phyloP scores from a whole-genome alignment of 345 rosid species.

The Linum usitatissimum region DNA sequence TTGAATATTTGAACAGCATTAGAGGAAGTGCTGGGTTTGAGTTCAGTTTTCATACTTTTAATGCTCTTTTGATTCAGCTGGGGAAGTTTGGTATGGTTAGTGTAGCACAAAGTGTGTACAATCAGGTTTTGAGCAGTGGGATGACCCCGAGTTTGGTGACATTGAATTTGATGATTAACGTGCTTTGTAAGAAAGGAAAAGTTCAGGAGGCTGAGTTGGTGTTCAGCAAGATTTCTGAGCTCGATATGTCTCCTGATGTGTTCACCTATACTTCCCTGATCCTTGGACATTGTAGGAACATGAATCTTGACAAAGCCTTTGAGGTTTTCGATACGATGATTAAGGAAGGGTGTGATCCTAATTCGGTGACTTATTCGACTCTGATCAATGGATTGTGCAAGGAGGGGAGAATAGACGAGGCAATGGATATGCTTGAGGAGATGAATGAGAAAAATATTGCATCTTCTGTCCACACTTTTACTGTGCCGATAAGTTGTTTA shows the following conservation, averaged over 20 bases:
- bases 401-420: constrained; percentile 41
- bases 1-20: constrained; percentile 32
- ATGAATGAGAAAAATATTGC: constrained; percentile 40
- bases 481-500: constrained; percentile 38
- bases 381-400: constrained; percentile 49
- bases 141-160: constrained; percentile 48
- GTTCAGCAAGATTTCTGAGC: constrained; percentile 32
- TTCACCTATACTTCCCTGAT: constrained; percentile 54
- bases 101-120: constrained; percentile 33
- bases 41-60: constrained; percentile 42
- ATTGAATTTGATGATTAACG: constrained; percentile 46
- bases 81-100: constrained; percentile 44
- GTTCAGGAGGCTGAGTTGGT: constrained; percentile 42
- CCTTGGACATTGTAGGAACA: constrained; percentile 53
- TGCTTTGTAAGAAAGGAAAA: constrained; percentile 41
- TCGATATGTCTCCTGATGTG: constrained; percentile 37
- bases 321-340: constrained; percentile 41
- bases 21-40: constrained; percentile 22
- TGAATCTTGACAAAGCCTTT: constrained; percentile 38
- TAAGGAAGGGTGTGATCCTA: constrained; percentile 49
- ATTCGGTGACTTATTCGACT: constrained; percentile 44
- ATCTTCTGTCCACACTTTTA: constrained; percentile 45
- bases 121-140: constrained; percentile 32
- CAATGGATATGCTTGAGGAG: constrained; percentile 40
- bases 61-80: constrained; percentile 48